phyloP scores from a whole-genome alignment of 345 rosid genomes.

The Dovyalis caffra region DNA sequence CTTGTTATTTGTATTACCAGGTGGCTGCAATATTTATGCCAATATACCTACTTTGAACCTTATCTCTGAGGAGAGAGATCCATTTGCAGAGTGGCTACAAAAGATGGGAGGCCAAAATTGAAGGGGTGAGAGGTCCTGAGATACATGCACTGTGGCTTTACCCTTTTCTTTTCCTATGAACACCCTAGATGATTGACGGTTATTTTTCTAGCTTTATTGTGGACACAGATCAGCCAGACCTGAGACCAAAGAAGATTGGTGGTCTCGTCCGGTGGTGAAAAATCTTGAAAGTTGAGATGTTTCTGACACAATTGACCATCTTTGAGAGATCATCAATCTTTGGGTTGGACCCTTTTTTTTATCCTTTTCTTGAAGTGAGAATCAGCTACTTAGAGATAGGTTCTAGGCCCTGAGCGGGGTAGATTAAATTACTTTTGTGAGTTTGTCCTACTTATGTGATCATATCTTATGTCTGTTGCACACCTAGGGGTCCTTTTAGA shows the following conservation, averaged over 20 bases:
- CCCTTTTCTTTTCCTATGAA: not conserved
- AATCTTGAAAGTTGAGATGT: constrained; percentile 13
- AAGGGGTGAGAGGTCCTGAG: not conserved
- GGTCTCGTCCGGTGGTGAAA: constrained; percentile 10
- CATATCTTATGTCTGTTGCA: not conserved
- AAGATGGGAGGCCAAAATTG: not conserved
- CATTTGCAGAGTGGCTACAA: not conserved
- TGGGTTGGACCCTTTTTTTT: constrained; percentile 8
- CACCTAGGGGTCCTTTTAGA: constrained; percentile 8
- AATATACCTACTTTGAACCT: not conserved
- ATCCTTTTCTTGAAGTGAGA: not conserved
- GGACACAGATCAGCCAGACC: not conserved
- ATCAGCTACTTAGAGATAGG: not conserved
- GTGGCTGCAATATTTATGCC: not conserved
- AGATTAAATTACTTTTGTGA: not conserved
- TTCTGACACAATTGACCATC: not conserved
- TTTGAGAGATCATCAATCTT: not conserved
- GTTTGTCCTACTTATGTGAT: constrained; percentile 4
- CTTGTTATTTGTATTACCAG: not conserved
- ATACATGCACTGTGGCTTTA: not conserved
- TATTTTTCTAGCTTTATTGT: not conserved
- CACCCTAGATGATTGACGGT: not conserved
- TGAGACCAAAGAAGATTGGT: constrained; percentile 8
- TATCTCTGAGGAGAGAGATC: not conserved
- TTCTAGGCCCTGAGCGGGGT: not conserved